Base-by-base conservation (phyloP, 2,329 filamentous ascomycete species). In the Proliferodiscus dingleyae region DNA sequence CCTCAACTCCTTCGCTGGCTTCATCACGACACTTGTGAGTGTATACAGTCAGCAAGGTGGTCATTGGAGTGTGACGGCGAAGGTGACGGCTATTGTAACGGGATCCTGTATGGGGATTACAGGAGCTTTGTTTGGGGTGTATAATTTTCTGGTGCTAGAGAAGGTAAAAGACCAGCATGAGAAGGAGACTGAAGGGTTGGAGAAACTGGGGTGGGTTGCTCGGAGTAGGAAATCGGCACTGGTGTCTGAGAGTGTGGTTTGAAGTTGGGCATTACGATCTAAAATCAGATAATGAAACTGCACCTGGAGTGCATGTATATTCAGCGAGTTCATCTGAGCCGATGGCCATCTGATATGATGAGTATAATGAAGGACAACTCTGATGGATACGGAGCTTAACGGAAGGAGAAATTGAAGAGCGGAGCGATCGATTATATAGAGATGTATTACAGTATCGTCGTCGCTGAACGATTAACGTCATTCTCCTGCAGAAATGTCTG, bases 21-120 rank as follows among this genome's bases (percentile, higher is more conserved):
- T 62, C 15, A 57, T 63, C 10, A 46, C 38, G 4, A 61, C 59
- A 10, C 30, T 63, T n/a, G 50, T 58, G 5, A 53, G 50, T 40
- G 54, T 61, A 9, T 61, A 60, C 48, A 37, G 37, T 5, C 52
- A 56, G 26, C 54, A 59, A 23, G 41, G 46, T 2, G 55, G 54
- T 0, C n/a, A 8, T 2, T 61, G 58, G 58, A 55, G 47, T 18
- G 40, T 55, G 2, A 62, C 52, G n/a, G 61, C 61, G 4, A 48
- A 40, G 30, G 49, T 61, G 4, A 62, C 59, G 13, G 59, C 45
- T 7, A 41, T 43, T 49, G 58, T 57, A 4, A 57, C 50, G 2
- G 57, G 57, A 1, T 37, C 41, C 1, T 24, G 43, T 21, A 52
- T 57, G 46, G 49, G 47, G 9, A 41, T 57, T 33, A 55, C 49